Conservation (phyloP, 2,329 filamentous ascomycete genomes). For the Fusarium setosum region DNA sequence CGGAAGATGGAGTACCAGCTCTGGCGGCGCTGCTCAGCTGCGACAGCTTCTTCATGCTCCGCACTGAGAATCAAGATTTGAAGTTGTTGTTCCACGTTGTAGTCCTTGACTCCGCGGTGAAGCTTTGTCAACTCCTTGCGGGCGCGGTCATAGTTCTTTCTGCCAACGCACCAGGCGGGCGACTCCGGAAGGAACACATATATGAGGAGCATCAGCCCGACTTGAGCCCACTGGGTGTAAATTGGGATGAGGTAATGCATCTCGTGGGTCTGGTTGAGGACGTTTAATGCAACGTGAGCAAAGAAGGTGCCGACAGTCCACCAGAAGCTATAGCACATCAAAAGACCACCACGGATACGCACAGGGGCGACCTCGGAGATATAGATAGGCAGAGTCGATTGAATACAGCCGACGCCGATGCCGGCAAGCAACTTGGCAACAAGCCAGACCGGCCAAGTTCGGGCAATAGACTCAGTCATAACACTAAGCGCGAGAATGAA, state of each 20-base stretch:
- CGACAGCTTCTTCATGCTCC: constrained; percentile 17
- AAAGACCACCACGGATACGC: constrained; percentile 50
- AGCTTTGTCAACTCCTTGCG: neutral
- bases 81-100: neutral
- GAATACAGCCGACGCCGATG: neutral
- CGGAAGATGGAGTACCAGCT: constrained; percentile 45
- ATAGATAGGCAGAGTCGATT: neutral
- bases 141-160: neutral
- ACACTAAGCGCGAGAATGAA: neutral
- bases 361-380: constrained; percentile 48
- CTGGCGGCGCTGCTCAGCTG: constrained; percentile 33
- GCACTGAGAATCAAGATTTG: neutral
- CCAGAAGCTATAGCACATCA: constrained; percentile 57
- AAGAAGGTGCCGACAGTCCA: constrained; percentile 56
- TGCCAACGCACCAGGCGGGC: neutral
- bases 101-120: neutral
- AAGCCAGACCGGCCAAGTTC: neutral
- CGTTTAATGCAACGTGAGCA: constrained; percentile 53
- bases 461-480: neutral
- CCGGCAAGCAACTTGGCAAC: neutral
- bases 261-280: constrained; percentile 44
- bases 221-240: neutral
- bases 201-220: neutral
- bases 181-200: neutral
- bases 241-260: constrained; percentile 12